Evolutionary conservation across 805 yeast species (phyloP).

Genomic region (Jamesozyma spencerorum): DNA sequence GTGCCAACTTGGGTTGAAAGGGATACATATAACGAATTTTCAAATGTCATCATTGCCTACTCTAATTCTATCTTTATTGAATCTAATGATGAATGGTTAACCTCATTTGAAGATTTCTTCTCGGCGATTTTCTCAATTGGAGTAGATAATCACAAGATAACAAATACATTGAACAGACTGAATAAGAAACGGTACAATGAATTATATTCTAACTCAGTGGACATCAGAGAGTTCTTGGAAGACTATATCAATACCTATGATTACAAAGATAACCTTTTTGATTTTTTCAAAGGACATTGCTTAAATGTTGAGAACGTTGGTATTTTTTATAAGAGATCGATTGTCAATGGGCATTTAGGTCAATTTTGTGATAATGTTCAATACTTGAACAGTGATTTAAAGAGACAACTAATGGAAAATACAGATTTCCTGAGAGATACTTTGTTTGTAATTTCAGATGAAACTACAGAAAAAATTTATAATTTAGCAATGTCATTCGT

Average conservation of each 20-base stretch:
- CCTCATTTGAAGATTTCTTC: constrained; percentile 17
- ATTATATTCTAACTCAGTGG: constrained; percentile 7
- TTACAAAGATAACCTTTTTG: constrained; percentile 19
- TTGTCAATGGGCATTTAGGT: constrained; percentile 9
- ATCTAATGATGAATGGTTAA: constrained; percentile 6
- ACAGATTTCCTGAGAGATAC: constrained; percentile 13
- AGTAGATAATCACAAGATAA: constrained; percentile 20
- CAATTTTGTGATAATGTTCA: constrained; percentile 18
- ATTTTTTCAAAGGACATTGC: constrained; percentile 24
- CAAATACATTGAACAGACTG: constrained; percentile 27
- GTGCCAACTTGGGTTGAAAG: constrained; percentile 31
- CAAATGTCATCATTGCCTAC: constrained; percentile 28
- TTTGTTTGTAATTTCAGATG: constrained; percentile 10
- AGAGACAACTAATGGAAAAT: constrained; percentile 7
- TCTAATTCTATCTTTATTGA: constrained; percentile 23
- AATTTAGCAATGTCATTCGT: constrained; percentile 8
- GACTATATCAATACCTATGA: constrained; percentile 20
- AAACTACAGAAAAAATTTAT: constrained; percentile 9
- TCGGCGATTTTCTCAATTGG: constrained; percentile 12
- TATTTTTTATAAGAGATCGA: constrained; percentile 29
- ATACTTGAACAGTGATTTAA: constrained; percentile 5
- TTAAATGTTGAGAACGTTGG: constrained; percentile 30
- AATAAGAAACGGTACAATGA: constrained; percentile 18
- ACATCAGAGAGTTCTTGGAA: constrained; percentile 14
- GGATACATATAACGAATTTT: constrained; percentile 25